Conservation (phyloP, 1,139 yeast genomes). For the Spathaspora jeffriesii region DNA sequence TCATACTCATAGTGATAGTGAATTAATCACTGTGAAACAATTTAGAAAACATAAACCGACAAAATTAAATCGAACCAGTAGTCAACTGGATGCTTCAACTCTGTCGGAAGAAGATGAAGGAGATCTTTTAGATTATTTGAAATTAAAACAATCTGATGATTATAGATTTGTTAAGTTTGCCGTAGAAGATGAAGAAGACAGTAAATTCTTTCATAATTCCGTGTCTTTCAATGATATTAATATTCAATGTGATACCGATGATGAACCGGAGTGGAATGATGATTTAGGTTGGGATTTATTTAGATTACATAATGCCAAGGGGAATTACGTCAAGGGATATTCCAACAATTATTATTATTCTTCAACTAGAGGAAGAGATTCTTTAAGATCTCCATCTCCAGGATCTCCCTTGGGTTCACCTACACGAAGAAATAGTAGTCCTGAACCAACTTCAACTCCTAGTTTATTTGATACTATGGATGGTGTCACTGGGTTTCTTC, state of each 20-base stretch:
- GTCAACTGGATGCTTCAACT: not conserved
- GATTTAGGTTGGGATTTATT: constrained; percentile 15
- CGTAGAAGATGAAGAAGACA: not conserved
- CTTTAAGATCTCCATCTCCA: constrained; percentile 2
- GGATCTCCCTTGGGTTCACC: constrained; percentile 2
- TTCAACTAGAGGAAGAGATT: constrained; percentile 5
- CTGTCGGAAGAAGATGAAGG: not conserved
- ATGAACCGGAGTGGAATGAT: constrained; percentile 15
- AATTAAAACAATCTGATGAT: constrained; percentile 18
- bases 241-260: constrained; percentile 16
- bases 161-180: constrained; percentile 20
- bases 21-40: constrained; percentile 1
- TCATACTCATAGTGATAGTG: constrained; percentile 7
- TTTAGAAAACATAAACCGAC: not conserved
- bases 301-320: constrained; percentile 5
- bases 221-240: constrained; percentile 24
- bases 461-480: constrained; percentile 4
- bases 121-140: constrained; percentile 21
- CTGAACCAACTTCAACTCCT: not conserved
- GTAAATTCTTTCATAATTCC: constrained; percentile 13
- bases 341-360: constrained; percentile 2
- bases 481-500: constrained; percentile 3
- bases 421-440: constrained; percentile 2
- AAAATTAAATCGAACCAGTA: not conserved
- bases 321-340: constrained; percentile 1